A percentile compares a stretch with the other conserved stretches of the same genome.
Conservation (phyloP, 75 land plant genomes). For the Azolla pinnata region DNA sequence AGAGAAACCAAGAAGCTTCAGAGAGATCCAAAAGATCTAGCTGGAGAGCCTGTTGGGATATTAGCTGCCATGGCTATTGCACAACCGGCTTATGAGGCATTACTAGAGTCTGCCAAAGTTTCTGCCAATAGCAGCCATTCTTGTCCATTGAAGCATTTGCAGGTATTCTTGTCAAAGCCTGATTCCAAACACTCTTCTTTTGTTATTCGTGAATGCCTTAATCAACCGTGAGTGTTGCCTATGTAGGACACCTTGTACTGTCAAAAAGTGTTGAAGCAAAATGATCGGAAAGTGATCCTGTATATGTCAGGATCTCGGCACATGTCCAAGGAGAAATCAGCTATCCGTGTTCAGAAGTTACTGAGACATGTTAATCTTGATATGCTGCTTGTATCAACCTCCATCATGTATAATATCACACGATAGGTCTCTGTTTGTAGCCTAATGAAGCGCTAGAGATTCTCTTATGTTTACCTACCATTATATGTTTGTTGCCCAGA, state of each 20-base stretch:
- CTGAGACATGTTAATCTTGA: neutral
- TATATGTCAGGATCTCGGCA: neutral
- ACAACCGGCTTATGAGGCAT: conserved; percentile 85
- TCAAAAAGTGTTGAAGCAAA: conserved; percentile 34
- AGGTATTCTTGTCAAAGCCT: conserved; percentile 32
- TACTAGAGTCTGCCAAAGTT: conserved; percentile 54
- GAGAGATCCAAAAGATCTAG: conserved; percentile 11
- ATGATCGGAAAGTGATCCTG: conserved; percentile 49
- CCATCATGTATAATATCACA: neutral
- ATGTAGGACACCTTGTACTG: conserved; percentile 66
- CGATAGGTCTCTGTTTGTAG: neutral
- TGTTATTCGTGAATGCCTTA: neutral
- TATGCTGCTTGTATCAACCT: neutral
- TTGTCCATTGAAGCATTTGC: conserved; percentile 68
- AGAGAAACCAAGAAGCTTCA: conserved; percentile 1
- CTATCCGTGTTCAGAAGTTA: neutral
- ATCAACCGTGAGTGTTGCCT: neutral
- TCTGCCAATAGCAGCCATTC: conserved; percentile 34
- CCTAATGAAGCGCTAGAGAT: neutral
- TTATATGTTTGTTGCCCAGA: neutral
- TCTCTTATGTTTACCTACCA: neutral
- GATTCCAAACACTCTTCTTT: conserved; percentile 7
- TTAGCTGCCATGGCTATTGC: conserved; percentile 91
- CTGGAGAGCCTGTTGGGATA: conserved; percentile 94
- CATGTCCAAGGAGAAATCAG: conserved; percentile 1